A percentile compares a stretch with the other conserved stretches of the same genome.
Conservation (phyloP, 148 eudicot genomes). For the Camellia japonica region DNA sequence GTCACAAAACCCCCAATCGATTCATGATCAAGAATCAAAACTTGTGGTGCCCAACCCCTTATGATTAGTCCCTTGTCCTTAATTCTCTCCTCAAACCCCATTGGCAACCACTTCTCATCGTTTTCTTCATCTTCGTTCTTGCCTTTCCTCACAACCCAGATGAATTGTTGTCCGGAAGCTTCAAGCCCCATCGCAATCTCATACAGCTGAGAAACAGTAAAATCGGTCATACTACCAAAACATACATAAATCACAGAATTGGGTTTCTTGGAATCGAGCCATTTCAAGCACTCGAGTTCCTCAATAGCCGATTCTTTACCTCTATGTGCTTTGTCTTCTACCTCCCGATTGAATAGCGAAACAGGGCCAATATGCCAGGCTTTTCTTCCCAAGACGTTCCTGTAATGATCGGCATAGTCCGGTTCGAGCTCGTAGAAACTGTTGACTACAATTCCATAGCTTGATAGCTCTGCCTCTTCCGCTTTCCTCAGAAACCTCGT, state of each 20-base stretch:
- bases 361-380: conserved; percentile 62
- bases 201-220: conserved; percentile 23
- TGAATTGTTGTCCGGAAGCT: conserved; percentile 25
- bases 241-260: conserved; percentile 50
- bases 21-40: too few relatives aligned
- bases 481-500: not conserved
- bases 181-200: conserved; percentile 56
- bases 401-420: conserved; percentile 27
- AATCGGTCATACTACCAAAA: conserved; percentile 37
- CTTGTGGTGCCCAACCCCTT: too few relatives aligned
- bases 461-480: conserved; percentile 28
- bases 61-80: not conserved
- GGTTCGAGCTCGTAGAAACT: conserved; percentile 36
- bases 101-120: not conserved
- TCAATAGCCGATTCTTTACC: conserved; percentile 33
- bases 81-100: conserved; percentile 13
- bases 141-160: conserved; percentile 14
- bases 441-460: conserved; percentile 51
- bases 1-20: too few relatives aligned
- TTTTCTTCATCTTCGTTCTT: not conserved
- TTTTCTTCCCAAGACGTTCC: conserved; percentile 37
- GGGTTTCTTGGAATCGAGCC: conserved; percentile 56
- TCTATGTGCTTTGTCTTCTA: conserved; percentile 32
- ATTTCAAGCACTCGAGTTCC: conserved; percentile 45
- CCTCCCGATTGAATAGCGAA: conserved; percentile 27